Base-by-base conservation (phyloP, 805 yeast genomes). In the Metschnikowia arizonensis region DNA sequence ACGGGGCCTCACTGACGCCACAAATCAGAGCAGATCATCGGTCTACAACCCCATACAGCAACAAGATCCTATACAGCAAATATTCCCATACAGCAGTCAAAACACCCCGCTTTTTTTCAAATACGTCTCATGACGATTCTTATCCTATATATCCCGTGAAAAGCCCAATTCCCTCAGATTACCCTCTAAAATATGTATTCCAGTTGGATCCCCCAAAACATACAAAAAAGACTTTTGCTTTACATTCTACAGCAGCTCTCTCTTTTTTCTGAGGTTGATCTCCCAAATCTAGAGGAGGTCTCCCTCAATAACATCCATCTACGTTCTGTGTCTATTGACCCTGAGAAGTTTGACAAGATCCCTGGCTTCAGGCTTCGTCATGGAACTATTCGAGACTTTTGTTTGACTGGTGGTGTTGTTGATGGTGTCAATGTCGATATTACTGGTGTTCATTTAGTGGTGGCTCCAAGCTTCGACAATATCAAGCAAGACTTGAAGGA, bases 211-310 rank as follows among this genome's bases (percentile, higher is more conserved):
- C 91, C 95, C 5, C 91, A 83, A 61, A 86, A 85, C 63, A 73
- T 90, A 33, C 96, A 89, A 58, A 85, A 86, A 65, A 72, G 95
- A 55, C 76, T 89, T 31, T 76, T 90, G 34, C 79, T 85, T 34
- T 88, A 88, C 62, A 79, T 89, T 4, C 74, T 90, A 21, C 87
- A 85, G 60, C 91, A 88, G 63, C 77, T 89, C 35, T 81, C 90
- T 12, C 66, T 90, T 33, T 87, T 90, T 58, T 85, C 96, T 1
- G 85, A 83, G 53, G 77, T 89, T 18, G 95, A 89, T 61, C 69
- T 88, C 15, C 84, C 88, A 15, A 85, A 88, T 58, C 62, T 90
- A 43, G 93, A 88, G 48, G 72, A 70, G 57, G 88, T 90, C 0
- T 82, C 95, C 4, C 66, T 87, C 68, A 62, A 75, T 74, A 61